Evolutionary conservation across 2,329 filamentous ascomycete species (phyloP), one percentile per base, ranked within the genome.

Genomic region (Paracorniculantispora psalliotae): DNA sequence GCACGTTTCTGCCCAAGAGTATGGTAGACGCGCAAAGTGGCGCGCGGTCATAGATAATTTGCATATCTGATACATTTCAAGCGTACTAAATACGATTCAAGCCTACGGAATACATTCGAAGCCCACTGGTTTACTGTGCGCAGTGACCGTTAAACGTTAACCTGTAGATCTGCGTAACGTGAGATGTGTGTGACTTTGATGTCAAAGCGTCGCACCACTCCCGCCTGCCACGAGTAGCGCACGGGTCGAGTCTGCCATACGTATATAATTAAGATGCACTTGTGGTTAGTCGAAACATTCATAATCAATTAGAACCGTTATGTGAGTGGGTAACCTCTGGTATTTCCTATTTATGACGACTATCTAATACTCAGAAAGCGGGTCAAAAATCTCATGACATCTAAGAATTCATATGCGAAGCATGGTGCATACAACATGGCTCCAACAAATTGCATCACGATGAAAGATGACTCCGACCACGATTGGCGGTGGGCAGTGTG

Each of bases 1-100:
- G 91, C 84, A 92, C 92, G 4, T 94, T 94, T 73, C 73, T 97
- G 68, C 92, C 92, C 3, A 92, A 89, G 76, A 83, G 86, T 62
- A 75, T 88, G 64, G 83, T 93, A 68, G 85, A 85, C 46, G 81
- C 33, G 15, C n/a, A 48, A 21, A 25, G 19, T 47, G 26, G 50
- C 23, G 37, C n/a, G 4, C 25, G 17, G 15, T 50, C 19, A 13
- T 43, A 26, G 44, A 49, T 56, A 7, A 49, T 6, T 21, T 2
- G 25, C 13, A 8, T 30, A 26, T 35, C n/a, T 5, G 19, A 12
- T 26, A 33, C 26, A 23, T 15, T 46, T 26, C 10, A 41, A 19
- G n/a, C 37, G n/a, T 19, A n/a, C n/a, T n/a, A n/a, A n/a, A n/a
- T n/a, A n/a, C n/a, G n/a, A n/a, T n/a, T n/a, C n/a, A 37, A 37